Base-by-base conservation (phyloP, 495 filamentous ascomycete species). In the Parmelia sp. region DNA sequence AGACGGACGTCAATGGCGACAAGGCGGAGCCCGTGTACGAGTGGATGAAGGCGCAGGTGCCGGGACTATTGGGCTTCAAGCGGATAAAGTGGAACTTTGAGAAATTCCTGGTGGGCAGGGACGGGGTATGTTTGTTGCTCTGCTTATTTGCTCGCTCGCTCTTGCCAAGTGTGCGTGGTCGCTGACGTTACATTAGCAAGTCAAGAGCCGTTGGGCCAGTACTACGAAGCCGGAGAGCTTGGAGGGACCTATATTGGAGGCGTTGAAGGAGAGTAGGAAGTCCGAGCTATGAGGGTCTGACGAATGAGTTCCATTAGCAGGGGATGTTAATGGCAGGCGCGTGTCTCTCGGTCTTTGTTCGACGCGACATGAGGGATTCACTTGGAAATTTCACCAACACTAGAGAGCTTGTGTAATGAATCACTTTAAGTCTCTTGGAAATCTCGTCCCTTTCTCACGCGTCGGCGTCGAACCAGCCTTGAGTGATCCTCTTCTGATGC, bases 71-170 rank as follows among this genome's bases (percentile, higher is more conserved):
- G 72, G 94, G 94, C 27, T 67, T 97, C 71, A 92, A 92, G 86
- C 72, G 86, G 42, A 81, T 98, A 69, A 95, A 96, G 88, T 96
- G 92, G 91, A 96, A 93, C 74, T 95, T 96, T 76, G 95, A 98
- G 81, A 98, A 98, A 83, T 97, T 96, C 75, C 76, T 98, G 67
- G 80, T 97, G 62, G 86, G 85, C n/a, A 81, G 82, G 61, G 90
- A 96, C 74, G 60, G 91, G 96, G 73, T 55, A 35, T 33, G 27
- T 33, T n/a, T 33, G n/a, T n/a, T n/a, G n/a, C n/a, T n/a, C n/a
- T 93, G 93, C 4, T 10, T 33, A 14, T 25, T n/a, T n/a, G n/a
- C n/a, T n/a, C n/a, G n/a, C n/a, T n/a, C 15, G 3, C n/a, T 33
- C 33, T 3, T 10, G 6, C 51, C 0, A 82, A 21, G n/a, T n/a